phyloP scores from a whole-genome alignment of 371 early-diverging fungal species.

The Lichtheimia ornata region DNA sequence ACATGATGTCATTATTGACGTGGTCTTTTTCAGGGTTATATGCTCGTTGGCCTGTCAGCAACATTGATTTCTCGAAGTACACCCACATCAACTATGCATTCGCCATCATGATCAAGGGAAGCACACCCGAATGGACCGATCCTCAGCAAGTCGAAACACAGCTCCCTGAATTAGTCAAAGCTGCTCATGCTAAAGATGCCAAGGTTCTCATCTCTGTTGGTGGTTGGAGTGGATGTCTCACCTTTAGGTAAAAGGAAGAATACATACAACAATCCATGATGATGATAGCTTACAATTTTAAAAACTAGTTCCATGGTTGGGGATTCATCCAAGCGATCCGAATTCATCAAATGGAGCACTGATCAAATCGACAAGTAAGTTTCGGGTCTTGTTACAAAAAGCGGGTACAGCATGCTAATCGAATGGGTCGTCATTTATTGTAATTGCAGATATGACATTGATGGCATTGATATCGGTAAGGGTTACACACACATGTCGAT shows the following conservation, averaged over 20 bases:
- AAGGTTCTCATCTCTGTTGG: constrained; percentile 63
- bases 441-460: constrained; percentile 38
- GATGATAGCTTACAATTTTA: neutral
- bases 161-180: constrained; percentile 36
- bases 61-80: constrained; percentile 50
- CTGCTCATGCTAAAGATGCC: constrained; percentile 47
- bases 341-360: constrained; percentile 54
- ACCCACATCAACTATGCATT: constrained; percentile 65
- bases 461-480: constrained; percentile 70
- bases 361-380: constrained; percentile 38
- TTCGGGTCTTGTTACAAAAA: too few relatives aligned
- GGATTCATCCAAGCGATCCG: constrained; percentile 35
- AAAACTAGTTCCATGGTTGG: constrained; percentile 51
- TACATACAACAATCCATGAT: neutral
- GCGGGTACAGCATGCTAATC: neutral
- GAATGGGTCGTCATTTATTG: neutral
- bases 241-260: constrained; percentile 18
- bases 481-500: constrained; percentile 17
- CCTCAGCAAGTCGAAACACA: constrained; percentile 18
- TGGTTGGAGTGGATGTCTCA: constrained; percentile 31
- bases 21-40: constrained; percentile 21
- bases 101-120: constrained; percentile 37
- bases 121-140: constrained; percentile 36
- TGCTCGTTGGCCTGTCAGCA: constrained; percentile 25
- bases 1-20: neutral